Evolutionary conservation across 1,284 basidiomycete genomes (phyloP), one percentile per base, ranked within the genome.

Genomic region (Rhizoctonia solani): DNA sequence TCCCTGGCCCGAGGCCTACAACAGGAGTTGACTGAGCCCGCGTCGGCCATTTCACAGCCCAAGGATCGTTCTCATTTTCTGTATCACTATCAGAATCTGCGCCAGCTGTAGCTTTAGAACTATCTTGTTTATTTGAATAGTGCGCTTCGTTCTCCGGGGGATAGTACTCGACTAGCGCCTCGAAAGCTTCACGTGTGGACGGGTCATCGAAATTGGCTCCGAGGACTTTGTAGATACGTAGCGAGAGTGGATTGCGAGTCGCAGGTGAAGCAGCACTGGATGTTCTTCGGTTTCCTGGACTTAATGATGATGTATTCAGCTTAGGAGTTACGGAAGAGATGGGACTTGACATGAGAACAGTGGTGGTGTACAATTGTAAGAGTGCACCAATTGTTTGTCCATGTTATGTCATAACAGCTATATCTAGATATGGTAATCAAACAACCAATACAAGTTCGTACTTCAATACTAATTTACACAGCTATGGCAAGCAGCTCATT

Each of bases 141-240:
- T 23, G 32, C 21, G 21, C 23, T 42, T 44, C 23, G 30, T 41
- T 68, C 37, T 58, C 47, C 25, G 44, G 42, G 19, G 27, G 73
- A 70, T 94, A 95, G 66, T 93, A 82, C 29, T 89, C 84, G 1
- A 92, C 92, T 34, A 96, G 84, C 0, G 92, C 95, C 67, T 87
- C 82, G 32, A 97, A 81, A 0, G 93, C 94, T 70, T 94, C 89
- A 41, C 83, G 81, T 0, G 90, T 93, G 1, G 86, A 84, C 11
- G 86, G 81, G 74, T 95, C 93, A 56, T 94, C 88, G 71, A 92
- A 95, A 66, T 86, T 92, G 1, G 88, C 88, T 27, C 89, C 87
- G 25, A 96, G 82, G 65, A 96, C 87, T 76, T 96, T 96, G 78
- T 92, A 93, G 19, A 96, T 80, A n/a, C 93, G 83, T 4, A 91